Conservation (phyloP, 345 rosid genomes). For the Lumnitzera littorea region DNA sequence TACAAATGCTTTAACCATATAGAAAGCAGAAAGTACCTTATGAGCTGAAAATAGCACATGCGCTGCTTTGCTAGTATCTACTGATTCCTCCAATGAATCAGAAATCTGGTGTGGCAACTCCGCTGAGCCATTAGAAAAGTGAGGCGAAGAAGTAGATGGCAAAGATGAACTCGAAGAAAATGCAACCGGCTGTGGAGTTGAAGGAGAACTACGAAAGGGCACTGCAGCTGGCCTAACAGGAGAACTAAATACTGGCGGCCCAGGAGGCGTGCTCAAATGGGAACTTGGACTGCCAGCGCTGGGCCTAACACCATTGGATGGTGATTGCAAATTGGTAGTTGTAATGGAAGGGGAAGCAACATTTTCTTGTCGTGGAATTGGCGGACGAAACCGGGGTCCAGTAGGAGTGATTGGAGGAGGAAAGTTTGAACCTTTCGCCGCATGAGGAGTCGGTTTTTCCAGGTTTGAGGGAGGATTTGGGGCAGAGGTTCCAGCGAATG, state of each 20-base stretch:
- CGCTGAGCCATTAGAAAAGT: constrained; percentile 57
- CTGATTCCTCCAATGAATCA: constrained; percentile 45
- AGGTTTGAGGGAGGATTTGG: constrained; percentile 31
- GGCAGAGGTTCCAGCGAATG: constrained; percentile 41
- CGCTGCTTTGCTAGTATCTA: constrained; percentile 34
- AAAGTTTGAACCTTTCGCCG: constrained; percentile 32
- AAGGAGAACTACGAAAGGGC: constrained; percentile 84
- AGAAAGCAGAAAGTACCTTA: constrained; percentile 45
- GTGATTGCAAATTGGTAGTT: constrained; percentile 42
- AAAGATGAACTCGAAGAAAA: constrained; percentile 66
- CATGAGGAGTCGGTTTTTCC: constrained; percentile 31
- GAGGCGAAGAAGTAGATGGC: constrained; percentile 78
- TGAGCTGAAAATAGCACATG: constrained; percentile 69
- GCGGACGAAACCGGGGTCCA: constrained; percentile 64
- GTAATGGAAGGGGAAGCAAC: constrained; percentile 43
- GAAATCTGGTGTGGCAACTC: constrained; percentile 48
- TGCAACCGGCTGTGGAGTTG: constrained; percentile 88
- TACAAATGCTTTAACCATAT: neutral
- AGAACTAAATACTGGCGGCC: constrained; percentile 81
- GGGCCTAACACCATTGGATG: constrained; percentile 47
- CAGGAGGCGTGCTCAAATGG: constrained; percentile 88
- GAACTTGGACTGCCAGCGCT: constrained; percentile 54
- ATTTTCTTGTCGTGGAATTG: constrained; percentile 54
- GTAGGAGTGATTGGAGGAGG: constrained; percentile 37
- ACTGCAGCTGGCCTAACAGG: constrained; percentile 95